Conservation (phyloP, 2,329 filamentous ascomycete species). For the Aspergillus sp. region DNA sequence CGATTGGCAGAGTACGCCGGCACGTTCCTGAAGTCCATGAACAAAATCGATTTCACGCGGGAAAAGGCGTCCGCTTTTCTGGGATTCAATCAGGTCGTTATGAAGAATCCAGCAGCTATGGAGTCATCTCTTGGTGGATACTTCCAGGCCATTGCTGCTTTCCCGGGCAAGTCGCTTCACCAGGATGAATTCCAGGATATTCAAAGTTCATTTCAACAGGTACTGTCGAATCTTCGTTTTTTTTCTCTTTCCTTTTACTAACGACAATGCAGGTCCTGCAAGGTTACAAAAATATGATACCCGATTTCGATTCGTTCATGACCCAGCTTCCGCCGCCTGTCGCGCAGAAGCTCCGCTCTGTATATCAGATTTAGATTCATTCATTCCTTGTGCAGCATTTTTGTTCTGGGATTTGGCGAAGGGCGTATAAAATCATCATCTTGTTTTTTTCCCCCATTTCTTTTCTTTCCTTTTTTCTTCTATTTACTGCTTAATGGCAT, state of each 20-base stretch:
- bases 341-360: constrained; percentile 42
- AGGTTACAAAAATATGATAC: constrained; percentile 50
- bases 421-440: constrained; percentile 23
- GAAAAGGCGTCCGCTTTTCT: constrained; percentile 94
- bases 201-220: constrained; percentile 73
- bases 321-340: constrained; percentile 40
- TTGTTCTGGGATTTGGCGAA: constrained; percentile 19
- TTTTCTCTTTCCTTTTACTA: not conserved
- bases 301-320: constrained; percentile 48
- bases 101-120: constrained; percentile 87
- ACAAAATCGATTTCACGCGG: constrained; percentile 80
- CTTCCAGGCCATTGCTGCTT: constrained; percentile 79
- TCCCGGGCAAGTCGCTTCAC: constrained; percentile 59
- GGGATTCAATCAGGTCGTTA: constrained; percentile 82
- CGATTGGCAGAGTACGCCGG: constrained; percentile 78
- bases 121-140: constrained; percentile 80
- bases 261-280: constrained; percentile 38
- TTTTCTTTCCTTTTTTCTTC: constrained; percentile 12
- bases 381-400: constrained; percentile 18
- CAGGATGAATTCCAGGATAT: constrained; percentile 62
- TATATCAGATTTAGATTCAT: constrained; percentile 41
- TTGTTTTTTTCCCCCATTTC: constrained; percentile 14
- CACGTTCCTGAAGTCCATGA: constrained; percentile 78
- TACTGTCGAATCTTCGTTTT: constrained; percentile 34
- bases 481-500: constrained; percentile 12